Base-by-base conservation (phyloP, 257 asterid genomes). In the Primulina huaijiensis region DNA sequence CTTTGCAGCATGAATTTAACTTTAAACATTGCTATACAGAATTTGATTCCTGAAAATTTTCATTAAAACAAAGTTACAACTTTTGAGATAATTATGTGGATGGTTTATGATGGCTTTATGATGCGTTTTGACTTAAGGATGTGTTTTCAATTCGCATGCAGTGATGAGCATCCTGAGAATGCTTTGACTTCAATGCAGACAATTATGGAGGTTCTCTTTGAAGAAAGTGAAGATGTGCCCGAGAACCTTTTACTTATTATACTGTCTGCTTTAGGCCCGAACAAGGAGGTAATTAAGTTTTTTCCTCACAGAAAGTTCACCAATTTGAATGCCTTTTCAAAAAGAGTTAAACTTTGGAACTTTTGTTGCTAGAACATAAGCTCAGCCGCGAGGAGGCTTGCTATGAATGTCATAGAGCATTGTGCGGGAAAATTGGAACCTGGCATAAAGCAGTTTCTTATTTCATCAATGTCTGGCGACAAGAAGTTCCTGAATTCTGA, bases 381-480 rank as follows among this genome's bases (percentile, higher is more conserved):
- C 30, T 37, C 31, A 65, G 93, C 99, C 68, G 89, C 96, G 19
- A 83, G 92, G 85, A 85, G 67, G 83, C 95, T 94, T 83, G 96
- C 97, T 77, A 81, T 86, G 85, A 86, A 89, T 72, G 92, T 94
- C 77, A 84, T 92, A 71, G 79, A 85, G 80, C 72, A 73, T 64
- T 91, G 95, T 89, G 87, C 96, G 31, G 90, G 71, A 68, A 94
- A 89, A 82, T 84, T 94, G 74, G 98, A 94, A 79, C 86, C 97
- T 80, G 77, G 85, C 84, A 78, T 91, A 75, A 89, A 89, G 82
- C 88, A 92, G 78, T 85, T 91, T 82, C 88, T 94, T 27, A 81
- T 88, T 75, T 89, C 98, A 60, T 86, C 94, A 60, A 84, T 94
- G 90, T 89, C 99, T 17, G 96, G 95, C 66, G 98, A 94, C 71